Conservation (phyloP, 805 yeast species). For the Jamesozyma gamospora region DNA sequence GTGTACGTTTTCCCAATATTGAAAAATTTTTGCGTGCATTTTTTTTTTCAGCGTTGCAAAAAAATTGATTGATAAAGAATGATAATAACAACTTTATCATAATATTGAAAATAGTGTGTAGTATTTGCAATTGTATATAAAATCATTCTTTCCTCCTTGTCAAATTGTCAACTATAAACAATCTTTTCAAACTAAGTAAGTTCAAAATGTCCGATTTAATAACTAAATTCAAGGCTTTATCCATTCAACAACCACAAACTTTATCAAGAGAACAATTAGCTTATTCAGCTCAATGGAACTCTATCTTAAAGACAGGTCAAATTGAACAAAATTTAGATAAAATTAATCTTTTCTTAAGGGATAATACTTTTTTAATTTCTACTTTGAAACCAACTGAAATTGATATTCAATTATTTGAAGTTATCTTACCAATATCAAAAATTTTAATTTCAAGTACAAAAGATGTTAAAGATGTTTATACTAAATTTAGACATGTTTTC, state of each 20-base stretch:
- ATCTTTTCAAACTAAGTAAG: neutral
- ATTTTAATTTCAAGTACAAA: constrained; percentile 42
- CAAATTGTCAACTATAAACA: neutral
- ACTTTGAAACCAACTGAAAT: constrained; percentile 47
- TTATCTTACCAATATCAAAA: constrained; percentile 50
- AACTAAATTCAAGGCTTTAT: constrained; percentile 19
- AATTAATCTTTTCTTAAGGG: constrained; percentile 61
- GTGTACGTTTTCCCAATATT: neutral
- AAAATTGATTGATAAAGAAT: neutral
- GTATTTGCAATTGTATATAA: too few species aligned
- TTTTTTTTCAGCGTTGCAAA: too few species aligned
- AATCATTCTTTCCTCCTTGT: neutral
- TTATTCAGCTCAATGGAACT: constrained; percentile 65
- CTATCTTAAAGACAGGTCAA: constrained; percentile 47
- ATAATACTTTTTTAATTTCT: constrained; percentile 62
- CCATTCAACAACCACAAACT: constrained; percentile 22
- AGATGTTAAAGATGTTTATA: constrained; percentile 39
- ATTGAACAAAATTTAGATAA: constrained; percentile 44
- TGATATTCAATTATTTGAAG: constrained; percentile 64
- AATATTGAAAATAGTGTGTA: too few species aligned
- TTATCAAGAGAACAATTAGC: constrained; percentile 50
- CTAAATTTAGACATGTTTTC: constrained; percentile 66
- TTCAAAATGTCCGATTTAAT: constrained; percentile 24
- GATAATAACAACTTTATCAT: too few species aligned
- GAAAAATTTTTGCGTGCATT: too few species aligned